Base-by-base conservation (phyloP, 371 early-diverging fungal species). In the Actinomucor elegans region DNA sequence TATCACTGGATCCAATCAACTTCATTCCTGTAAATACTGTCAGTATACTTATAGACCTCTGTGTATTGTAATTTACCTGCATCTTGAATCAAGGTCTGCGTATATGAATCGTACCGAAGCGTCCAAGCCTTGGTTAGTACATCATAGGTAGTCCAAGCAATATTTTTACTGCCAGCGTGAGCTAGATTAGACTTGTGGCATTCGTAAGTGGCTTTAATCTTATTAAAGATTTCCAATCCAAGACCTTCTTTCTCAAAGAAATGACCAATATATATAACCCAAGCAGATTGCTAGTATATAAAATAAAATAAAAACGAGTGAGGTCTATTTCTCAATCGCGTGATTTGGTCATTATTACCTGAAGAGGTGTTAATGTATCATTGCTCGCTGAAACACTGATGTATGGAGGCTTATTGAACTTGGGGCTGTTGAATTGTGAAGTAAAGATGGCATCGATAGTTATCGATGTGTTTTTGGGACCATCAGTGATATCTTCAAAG, bases 121-220 rank as follows among this genome's bases (percentile, higher is more conserved):
- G 48, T 44, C 66, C 66, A 65, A 7, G 33, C 43, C 14, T 49
- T 52, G 5, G 11, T 42, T 9, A 35, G 29, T 26, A 17, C 34
- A 49, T 60, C 52, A 38, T 56, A 60, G 3, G 29, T 33, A 10
- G 61, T 56, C 66, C 66, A 65, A 5, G 57, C 66, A 43, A 65
- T 52, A 8, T 55, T 59, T 24, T 60, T 60, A 17, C 52, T 65
- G n/a, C 64, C 67, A 4, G 65, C 33, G 12, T 57, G 43, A 18
- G 42, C 37, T 9, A 68, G 33, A n/a, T 65, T 71, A 32, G 38
- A 57, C 45, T 65, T 38, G 32, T 65, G 66, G 27, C 66, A 65
- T 9, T 36, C 7, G 18, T 65, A 65, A 24, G 32, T 60, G 0
- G 33, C 32, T 17, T 28, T 14, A n/a, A 65, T 46, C 7, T 28